Evolutionary conservation across 768 basidiomycete species (phyloP).

Genomic region (Tulasnella calospora): DNA sequence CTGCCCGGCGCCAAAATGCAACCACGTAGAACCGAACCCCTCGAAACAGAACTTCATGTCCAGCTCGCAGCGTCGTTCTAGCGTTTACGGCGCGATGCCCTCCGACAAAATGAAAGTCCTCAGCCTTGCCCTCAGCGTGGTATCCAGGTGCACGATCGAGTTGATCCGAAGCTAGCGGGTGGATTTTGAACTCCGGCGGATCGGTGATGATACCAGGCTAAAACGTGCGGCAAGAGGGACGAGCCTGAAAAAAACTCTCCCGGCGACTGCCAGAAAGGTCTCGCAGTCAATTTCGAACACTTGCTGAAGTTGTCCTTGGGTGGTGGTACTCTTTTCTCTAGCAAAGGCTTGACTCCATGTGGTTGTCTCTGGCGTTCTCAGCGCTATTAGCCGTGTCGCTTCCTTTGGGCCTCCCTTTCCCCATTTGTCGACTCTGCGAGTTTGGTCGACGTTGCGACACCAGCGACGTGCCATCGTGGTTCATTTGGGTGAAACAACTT

Average conservation of each 20-base stretch:
- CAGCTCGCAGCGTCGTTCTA: background rate
- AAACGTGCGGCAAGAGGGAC: background rate
- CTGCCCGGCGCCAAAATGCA: background rate
- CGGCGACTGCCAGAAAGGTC: background rate
- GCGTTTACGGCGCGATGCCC: background rate
- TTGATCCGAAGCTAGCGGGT: background rate
- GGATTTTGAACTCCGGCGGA: background rate
- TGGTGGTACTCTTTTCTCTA: background rate
- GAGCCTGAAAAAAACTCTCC: background rate
- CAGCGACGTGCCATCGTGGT: background rate
- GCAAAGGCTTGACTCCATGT: slow-evolving; percentile 7
- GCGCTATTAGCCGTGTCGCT: background rate
- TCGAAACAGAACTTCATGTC: background rate
- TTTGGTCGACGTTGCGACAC: background rate
- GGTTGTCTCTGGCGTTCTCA: background rate
- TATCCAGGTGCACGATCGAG: background rate
- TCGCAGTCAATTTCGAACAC: background rate
- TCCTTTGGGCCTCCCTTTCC: background rate
- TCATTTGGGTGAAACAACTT: slow-evolving; percentile 4
- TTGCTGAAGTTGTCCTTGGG: background rate
- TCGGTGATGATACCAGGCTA: background rate
- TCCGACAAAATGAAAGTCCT: background rate
- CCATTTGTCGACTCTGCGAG: background rate
- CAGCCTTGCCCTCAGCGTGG: background rate
- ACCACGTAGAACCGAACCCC: background rate